Percentiles rank a stretch among this genome's conserved stretches.
phyloP scores from a whole-genome alignment of 192 early-diverging fungal genomes.

The Thamnidium elegans region DNA sequence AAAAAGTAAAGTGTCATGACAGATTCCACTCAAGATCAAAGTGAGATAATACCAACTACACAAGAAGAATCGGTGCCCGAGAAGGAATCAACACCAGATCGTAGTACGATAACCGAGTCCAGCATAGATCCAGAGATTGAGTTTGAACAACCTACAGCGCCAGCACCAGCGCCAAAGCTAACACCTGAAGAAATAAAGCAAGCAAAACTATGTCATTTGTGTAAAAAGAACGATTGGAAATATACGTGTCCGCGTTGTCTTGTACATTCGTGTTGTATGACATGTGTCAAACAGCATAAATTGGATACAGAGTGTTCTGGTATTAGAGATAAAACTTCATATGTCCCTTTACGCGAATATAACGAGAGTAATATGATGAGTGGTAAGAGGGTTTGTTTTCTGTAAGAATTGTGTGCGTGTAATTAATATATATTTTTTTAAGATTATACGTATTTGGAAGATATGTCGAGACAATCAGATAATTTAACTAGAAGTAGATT shows the following conservation, averaged over 20 bases:
- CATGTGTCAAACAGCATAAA: conserved; percentile 68
- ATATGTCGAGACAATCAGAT: conserved; percentile 53
- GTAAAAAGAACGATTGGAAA: conserved; percentile 41
- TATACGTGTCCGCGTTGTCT: conserved; percentile 74
- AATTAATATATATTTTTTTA: conserved; percentile 7
- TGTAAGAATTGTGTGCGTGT: neutral
- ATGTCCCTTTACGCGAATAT: conserved; percentile 57
- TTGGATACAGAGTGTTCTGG: conserved; percentile 56
- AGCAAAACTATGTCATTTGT: conserved; percentile 41
- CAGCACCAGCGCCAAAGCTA: neutral
- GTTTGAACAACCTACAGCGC: neutral
- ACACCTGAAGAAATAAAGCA: neutral
- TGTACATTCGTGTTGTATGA: conserved; percentile 59
- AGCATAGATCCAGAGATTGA: neutral
- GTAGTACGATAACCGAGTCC: neutral
- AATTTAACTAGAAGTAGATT: conserved; percentile 47
- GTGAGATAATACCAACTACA: too few relatives aligned
- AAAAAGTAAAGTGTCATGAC: too few relatives aligned
- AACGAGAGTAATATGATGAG: conserved; percentile 65
- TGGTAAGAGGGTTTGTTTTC: conserved; percentile 52
- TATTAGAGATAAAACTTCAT: conserved; percentile 58
- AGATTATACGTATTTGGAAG: conserved; percentile 71
- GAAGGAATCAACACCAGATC: neutral
- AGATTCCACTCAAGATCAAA: too few relatives aligned
- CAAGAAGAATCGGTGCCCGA: neutral